Evolutionary conservation across 2,329 filamentous ascomycete genomes (phyloP), one percentile per base, ranked within the genome.

Genomic region (Tolypocladium pustulatum): DNA sequence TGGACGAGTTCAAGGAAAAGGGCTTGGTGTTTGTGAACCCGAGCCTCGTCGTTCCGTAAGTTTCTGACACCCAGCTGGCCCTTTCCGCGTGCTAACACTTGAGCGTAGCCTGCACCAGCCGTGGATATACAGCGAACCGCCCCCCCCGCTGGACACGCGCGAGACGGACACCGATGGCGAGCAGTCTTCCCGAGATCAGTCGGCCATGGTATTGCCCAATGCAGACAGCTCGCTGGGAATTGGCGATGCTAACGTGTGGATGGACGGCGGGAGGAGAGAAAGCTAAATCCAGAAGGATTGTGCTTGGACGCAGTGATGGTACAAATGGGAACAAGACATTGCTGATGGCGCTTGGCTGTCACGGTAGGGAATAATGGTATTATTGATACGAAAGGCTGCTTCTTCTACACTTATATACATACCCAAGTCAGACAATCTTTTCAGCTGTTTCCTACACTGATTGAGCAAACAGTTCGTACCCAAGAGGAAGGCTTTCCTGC

Each of bases 11-110:
- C 59, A 80, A 82, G 60, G 89, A 93, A 68, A 83, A 82, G 66
- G 89, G 86, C 0, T 69, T 86, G 70, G 77, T 76, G 54, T 95
- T 91, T 71, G 77, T 91, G 55, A 94, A 93, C 65, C 90, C 90
- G 2, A 93, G 84, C 68, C 74, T 95, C 13, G 76, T 86, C 4
- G 74, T 78, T 37, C 86, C 86, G 78, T 88, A 78, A 58, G 52
- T 32, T 22, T 9, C 17, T 30, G 2, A 27, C 49, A 13, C 30
- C 3, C 27, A 12, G 49, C 27, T 51, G 49, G 10, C 49, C 4
- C 15, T 20, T 52, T 17, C 20, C 20, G 20, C 6, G 1, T 53
- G 46, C 56, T 54, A 10, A 54, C 37, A 13, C 4, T 8, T 41
- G 8, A 22, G 32, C 1, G 9, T 59, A 87, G 84, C 27, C 76